Conservation (phyloP, 1,284 basidiomycete species). For the Puccinia polysora region DNA sequence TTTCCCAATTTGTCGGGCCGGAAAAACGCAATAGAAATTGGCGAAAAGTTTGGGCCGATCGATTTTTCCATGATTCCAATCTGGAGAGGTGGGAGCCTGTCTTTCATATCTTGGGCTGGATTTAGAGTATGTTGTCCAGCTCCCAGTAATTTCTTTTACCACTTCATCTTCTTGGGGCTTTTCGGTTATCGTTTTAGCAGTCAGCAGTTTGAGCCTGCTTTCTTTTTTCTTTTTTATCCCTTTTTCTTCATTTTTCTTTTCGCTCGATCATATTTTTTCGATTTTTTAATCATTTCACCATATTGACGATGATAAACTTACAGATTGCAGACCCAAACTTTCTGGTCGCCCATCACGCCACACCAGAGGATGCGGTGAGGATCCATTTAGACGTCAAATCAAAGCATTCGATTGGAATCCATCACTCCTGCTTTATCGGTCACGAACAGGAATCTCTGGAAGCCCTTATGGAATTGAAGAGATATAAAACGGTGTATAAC, state of each 20-base stretch:
- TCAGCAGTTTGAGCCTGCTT: too few relatives aligned
- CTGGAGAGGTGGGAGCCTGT: constrained; percentile 50
- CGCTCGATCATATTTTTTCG: neutral
- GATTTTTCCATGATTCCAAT: constrained; percentile 51
- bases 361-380: constrained; percentile 49
- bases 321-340: constrained; percentile 49
- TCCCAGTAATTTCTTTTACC: too few relatives aligned
- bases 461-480: constrained; percentile 2
- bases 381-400: constrained; percentile 49
- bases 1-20: neutral
- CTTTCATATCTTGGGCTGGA: constrained; percentile 48
- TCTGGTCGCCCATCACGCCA: constrained; percentile 47
- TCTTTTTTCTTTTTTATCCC: too few relatives aligned
- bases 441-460: constrained; percentile 17
- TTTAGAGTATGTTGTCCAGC: constrained; percentile 35
- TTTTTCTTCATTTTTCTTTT: neutral
- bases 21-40: constrained; percentile 45
- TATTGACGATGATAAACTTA: too few relatives aligned
- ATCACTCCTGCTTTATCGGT: constrained; percentile 23
- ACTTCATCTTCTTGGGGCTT: too few relatives aligned
- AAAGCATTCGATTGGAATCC: constrained; percentile 47
- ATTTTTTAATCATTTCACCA: neutral
- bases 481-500: constrained; percentile 6
- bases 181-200: too few relatives aligned
- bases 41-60: constrained; percentile 48